These are phyloP conservation scores for Zopfia rhizophila DNA, from an alignment of 2,329 filamentous ascomycete species.

Conservation along the genomic window DNA sequence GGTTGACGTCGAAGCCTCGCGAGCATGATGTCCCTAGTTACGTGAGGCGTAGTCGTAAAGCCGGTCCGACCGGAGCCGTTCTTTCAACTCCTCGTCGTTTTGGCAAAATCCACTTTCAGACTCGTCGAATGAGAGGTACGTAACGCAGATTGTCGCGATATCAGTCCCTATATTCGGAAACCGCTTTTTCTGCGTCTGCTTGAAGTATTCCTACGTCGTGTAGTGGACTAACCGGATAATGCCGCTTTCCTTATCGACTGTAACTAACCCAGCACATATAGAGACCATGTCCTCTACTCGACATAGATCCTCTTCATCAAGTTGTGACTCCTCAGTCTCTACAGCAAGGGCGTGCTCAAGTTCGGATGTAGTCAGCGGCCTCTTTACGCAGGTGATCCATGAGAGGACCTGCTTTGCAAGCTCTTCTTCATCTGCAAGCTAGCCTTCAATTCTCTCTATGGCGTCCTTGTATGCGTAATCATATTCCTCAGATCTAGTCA, in stretches of 20 bases:
- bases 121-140: slow-evolving; percentile 40
- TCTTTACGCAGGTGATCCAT: slow-evolving; percentile 13
- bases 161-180: slow-evolving; percentile 31
- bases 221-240: slow-evolving; percentile 42
- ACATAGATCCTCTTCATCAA: slow-evolving; percentile 24
- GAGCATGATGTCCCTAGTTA: too few species aligned
- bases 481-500: slow-evolving; percentile 9
- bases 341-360: slow-evolving; percentile 25
- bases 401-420: slow-evolving; percentile 10
- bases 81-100: too few species aligned
- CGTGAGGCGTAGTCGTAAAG: too few species aligned
- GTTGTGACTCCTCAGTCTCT: slow-evolving; percentile 1
- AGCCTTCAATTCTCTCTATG: slow-evolving; percentile 11
- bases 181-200: slow-evolving; percentile 34
- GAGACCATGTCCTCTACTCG: slow-evolving; percentile 26
- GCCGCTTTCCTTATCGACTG: slow-evolving; percentile 37
- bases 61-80: too few species aligned
- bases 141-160: too few species aligned
- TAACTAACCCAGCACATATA: slow-evolving; percentile 43
- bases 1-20: too few species aligned
- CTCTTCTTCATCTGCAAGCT: not conserved
- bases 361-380: slow-evolving; percentile 6
- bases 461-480: slow-evolving; percentile 21
- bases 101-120: too few species aligned
- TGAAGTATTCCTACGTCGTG: slow-evolving; percentile 40